Evolutionary conservation across 2,329 filamentous ascomycete genomes (phyloP).

Genomic region (Colletotrichum sansevieriae): DNA sequence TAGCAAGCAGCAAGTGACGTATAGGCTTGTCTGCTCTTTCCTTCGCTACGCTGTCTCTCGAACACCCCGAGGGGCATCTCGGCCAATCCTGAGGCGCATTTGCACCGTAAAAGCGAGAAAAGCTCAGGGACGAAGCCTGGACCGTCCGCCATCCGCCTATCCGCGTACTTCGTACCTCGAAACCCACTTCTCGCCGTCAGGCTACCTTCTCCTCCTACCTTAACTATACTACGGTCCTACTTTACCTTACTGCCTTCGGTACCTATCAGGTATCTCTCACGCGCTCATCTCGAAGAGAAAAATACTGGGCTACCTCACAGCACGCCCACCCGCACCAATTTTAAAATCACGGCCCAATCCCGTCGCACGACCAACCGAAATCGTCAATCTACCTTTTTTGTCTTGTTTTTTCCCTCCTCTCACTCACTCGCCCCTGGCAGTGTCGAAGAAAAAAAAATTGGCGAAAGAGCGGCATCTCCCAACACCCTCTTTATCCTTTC

Average conservation of each 20-base stretch:
- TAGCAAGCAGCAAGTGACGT: slow-evolving; percentile 24
- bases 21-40: background rate
- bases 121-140: slow-evolving; percentile 20
- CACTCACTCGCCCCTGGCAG: slow-evolving; percentile 28
- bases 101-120: slow-evolving; percentile 9
- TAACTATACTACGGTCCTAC: background rate
- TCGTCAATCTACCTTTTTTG: slow-evolving; percentile 32
- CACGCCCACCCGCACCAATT: slow-evolving; percentile 33
- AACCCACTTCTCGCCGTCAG: background rate
- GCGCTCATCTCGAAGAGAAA: background rate
- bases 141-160: background rate
- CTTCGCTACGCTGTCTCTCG: slow-evolving; percentile 19
- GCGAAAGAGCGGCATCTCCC: slow-evolving; percentile 21
- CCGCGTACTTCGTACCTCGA: slow-evolving; percentile 10
- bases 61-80: background rate
- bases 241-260: background rate
- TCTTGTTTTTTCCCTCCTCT: background rate
- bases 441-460: background rate
- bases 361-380: slow-evolving; percentile 34
- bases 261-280: background rate
- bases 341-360: slow-evolving; percentile 42
- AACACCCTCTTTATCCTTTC: slow-evolving; percentile 26
- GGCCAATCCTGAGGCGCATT: slow-evolving; percentile 27
- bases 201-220: background rate
- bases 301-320: background rate